Conservation (phyloP, 1,139 yeast genomes). For the Suhomyces bribrorum region DNA sequence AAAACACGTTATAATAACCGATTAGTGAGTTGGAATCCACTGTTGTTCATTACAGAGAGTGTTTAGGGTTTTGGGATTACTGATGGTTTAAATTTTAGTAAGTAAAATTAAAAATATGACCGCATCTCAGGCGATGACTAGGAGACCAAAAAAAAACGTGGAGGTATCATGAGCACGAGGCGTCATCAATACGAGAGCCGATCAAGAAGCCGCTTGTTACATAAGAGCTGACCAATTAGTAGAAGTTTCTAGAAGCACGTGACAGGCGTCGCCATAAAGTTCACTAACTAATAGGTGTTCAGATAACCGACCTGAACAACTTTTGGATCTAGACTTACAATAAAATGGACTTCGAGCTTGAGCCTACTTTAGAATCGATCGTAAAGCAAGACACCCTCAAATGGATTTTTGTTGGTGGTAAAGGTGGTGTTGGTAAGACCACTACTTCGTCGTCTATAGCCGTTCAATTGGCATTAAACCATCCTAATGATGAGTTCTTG, state of each 20-base stretch:
- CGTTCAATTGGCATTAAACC: slow-evolving; percentile 80
- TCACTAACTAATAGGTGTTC: not conserved
- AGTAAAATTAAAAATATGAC: too few species aligned
- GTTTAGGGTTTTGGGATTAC: too few species aligned
- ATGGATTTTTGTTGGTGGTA: slow-evolving; percentile 98
- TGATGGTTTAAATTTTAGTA: too few species aligned
- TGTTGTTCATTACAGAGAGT: not conserved
- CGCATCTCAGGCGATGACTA: not conserved
- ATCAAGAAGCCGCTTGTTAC: not conserved
- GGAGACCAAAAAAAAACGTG: not conserved
- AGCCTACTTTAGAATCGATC: slow-evolving; percentile 68
- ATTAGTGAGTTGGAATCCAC: too few species aligned
- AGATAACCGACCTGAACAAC: too few species aligned
- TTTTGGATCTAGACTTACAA: not conserved
- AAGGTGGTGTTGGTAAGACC: slow-evolving; percentile 99
- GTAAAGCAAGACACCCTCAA: slow-evolving; percentile 70
- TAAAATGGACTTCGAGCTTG: slow-evolving; percentile 52
- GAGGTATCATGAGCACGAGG: not conserved
- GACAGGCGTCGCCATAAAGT: not conserved
- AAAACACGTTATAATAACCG: not conserved
- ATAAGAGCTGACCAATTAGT: not conserved
- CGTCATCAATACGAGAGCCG: not conserved
- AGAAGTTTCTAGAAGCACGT: slow-evolving; percentile 9
- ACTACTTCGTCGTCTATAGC: slow-evolving; percentile 96
- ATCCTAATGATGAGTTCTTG: slow-evolving; percentile 78